A percentile compares a stretch with the other conserved stretches of the same genome.
phyloP scores from a whole-genome alignment of 75 land plant genomes.

The Pinus albicaulis region DNA sequence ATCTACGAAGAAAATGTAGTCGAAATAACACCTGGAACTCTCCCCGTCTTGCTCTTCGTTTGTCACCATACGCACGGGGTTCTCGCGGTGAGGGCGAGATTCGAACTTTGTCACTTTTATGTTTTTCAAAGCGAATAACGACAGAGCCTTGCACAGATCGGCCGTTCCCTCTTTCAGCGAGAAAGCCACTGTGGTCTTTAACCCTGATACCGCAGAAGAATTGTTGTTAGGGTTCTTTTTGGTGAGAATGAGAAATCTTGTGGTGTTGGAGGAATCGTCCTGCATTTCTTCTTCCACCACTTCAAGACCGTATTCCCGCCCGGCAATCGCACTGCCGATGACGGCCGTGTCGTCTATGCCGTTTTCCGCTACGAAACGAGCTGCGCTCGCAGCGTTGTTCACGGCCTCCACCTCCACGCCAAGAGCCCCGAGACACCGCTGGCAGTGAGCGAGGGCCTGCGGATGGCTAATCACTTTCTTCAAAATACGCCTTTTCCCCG shows the following conservation, averaged over 20 bases:
- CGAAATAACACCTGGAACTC: constrained; percentile 12
- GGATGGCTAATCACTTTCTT: constrained; percentile 29
- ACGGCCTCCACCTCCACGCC: constrained; percentile 12
- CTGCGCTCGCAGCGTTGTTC: constrained; percentile 9
- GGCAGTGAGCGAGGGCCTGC: constrained; percentile 33
- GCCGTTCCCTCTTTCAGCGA: constrained; percentile 21
- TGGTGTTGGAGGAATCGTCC: constrained; percentile 20
- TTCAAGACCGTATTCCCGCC: constrained; percentile 24
- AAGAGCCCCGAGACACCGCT: neutral
- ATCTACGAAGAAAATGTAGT: constrained; percentile 37
- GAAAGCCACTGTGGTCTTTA: constrained; percentile 35
- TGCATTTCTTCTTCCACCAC: constrained; percentile 24
- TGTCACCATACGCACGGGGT: constrained; percentile 20
- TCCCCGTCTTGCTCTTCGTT: neutral
- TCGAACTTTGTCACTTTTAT: constrained; percentile 16
- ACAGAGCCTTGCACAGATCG: constrained; percentile 30
- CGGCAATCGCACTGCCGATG: constrained; percentile 24
- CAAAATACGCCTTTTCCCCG: neutral
- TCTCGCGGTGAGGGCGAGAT: constrained; percentile 16
- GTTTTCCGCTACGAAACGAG: constrained; percentile 17
- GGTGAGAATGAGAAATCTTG: constrained; percentile 25
- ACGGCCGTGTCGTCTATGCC: constrained; percentile 30
- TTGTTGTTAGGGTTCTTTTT: neutral
- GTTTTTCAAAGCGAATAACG: constrained; percentile 12
- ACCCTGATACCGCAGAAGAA: neutral